Evolutionary conservation across 331 rosid species (phyloP).

Genomic region (Spiraea crenata): DNA sequence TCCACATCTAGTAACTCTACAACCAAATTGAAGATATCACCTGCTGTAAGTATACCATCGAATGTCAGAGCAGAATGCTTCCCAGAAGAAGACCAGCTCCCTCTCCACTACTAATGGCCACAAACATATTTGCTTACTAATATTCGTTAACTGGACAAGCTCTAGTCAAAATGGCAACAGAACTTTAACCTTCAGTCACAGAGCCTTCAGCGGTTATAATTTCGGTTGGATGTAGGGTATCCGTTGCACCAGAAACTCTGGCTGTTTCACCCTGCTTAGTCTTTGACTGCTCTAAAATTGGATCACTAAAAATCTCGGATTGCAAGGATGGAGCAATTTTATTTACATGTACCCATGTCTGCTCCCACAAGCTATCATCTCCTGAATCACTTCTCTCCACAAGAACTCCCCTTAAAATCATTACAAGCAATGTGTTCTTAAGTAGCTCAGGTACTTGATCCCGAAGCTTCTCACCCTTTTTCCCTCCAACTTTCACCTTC

Average conservation of each 20-base stretch:
- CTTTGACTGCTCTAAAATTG: slow-evolving; percentile 47
- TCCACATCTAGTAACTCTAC: slow-evolving; percentile 4
- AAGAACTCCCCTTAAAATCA: slow-evolving; percentile 63
- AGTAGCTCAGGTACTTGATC: slow-evolving; percentile 90
- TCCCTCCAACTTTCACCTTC: slow-evolving; percentile 70
- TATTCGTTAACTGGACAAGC: slow-evolving; percentile 16
- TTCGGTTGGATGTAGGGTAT: slow-evolving; percentile 38
- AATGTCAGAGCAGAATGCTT: slow-evolving; percentile 19
- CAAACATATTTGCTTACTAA: slow-evolving; percentile 13
- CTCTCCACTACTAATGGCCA: not conserved
- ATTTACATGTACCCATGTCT: slow-evolving; percentile 81
- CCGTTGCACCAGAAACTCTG: slow-evolving; percentile 43
- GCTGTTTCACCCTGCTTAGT: slow-evolving; percentile 41
- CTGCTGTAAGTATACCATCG: slow-evolving; percentile 9
- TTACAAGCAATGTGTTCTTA: slow-evolving; percentile 74
- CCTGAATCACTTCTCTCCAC: slow-evolving; percentile 51
- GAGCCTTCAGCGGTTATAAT: slow-evolving; percentile 35
- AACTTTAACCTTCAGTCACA: slow-evolving; percentile 45
- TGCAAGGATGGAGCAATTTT: slow-evolving; percentile 70
- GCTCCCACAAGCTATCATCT: slow-evolving; percentile 81
- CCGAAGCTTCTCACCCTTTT: slow-evolving; percentile 74
- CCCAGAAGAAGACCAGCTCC: slow-evolving; percentile 7
- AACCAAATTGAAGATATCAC: slow-evolving; percentile 10
- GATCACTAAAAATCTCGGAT: slow-evolving; percentile 71
- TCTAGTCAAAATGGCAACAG: slow-evolving; percentile 13